These are phyloP conservation scores for Leishmania braziliensis DNA, from an alignment of 208 protist genomes.

Conservation along the genomic window DNA sequence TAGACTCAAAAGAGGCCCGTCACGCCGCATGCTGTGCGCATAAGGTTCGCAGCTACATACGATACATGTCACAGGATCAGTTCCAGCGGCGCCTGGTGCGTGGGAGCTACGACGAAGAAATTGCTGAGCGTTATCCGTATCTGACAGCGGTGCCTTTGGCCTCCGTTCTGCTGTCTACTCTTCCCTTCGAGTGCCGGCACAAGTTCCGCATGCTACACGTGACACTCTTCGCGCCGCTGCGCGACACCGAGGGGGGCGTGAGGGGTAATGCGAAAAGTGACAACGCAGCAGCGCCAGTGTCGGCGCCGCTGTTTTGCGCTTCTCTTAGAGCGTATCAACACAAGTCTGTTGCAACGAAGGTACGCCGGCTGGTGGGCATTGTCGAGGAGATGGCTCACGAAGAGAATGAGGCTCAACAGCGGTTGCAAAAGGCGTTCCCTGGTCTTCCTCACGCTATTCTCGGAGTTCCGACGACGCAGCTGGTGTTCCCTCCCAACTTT, in stretches of 20 bases:
- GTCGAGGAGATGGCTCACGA: conserved; percentile 17
- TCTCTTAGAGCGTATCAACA: background rate
- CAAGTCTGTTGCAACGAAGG: background rate
- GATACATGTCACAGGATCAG: conserved; percentile 21
- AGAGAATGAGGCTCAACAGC: conserved; percentile 6
- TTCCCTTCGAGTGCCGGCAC: conserved; percentile 27
- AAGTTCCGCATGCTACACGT: conserved; percentile 17
- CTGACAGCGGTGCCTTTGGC: conserved; percentile 13
- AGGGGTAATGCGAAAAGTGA: background rate
- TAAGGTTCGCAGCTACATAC: conserved; percentile 19
- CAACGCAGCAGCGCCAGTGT: background rate
- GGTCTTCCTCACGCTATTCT: conserved; percentile 15
- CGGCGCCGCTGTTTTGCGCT: background rate
- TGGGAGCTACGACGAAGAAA: conserved; percentile 12
- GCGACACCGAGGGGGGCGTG: background rate
- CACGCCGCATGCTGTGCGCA: conserved; percentile 16
- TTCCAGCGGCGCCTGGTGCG: conserved; percentile 19
- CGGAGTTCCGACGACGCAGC: conserved; percentile 21
- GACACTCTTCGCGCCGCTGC: background rate
- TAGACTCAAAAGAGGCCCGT: background rate
- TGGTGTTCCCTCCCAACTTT: conserved; percentile 14
- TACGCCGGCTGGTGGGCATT: conserved; percentile 5
- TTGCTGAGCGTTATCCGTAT: conserved; percentile 32
- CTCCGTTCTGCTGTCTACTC: conserved; percentile 4
- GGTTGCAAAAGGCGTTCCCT: conserved; percentile 6